A percentile compares a stretch with the other conserved stretches of the same genome.
These are phyloP conservation scores for Amanita subjunquillea DNA, from an alignment of 768 basidiomycete genomes.

Conservation along the genomic window DNA sequence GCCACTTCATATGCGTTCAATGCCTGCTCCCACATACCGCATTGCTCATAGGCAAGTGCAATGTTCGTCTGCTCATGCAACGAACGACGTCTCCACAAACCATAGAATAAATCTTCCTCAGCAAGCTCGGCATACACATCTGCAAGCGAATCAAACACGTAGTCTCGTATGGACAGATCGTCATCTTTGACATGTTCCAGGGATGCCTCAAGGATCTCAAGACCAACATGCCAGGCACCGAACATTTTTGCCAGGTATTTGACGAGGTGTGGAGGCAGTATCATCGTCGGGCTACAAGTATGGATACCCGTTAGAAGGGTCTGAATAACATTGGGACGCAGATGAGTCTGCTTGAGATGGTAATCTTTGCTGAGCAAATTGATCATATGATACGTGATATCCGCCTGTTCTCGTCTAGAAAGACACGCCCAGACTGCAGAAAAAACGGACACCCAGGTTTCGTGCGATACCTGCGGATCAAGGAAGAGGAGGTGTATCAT, in stretches of 20 bases:
- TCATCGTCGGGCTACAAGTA: constrained; percentile 80
- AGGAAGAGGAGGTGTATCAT: constrained; percentile 77
- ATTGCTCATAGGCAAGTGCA: constrained; percentile 86
- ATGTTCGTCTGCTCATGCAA: constrained; percentile 86
- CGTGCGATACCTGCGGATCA: constrained; percentile 68
- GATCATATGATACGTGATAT: constrained; percentile 84
- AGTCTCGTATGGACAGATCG: constrained; percentile 70
- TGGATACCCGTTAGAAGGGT: constrained; percentile 80
- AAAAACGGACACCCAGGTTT: constrained; percentile 84
- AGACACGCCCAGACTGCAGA: constrained; percentile 80
- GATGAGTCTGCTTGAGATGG: constrained; percentile 78
- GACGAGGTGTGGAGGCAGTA: constrained; percentile 86
- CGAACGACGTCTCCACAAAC: constrained; percentile 85
- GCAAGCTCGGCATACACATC: constrained; percentile 93
- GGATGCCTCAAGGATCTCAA: constrained; percentile 80
- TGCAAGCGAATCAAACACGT: constrained; percentile 80
- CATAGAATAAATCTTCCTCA: constrained; percentile 97
- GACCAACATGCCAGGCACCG: constrained; percentile 86
- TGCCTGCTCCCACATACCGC: constrained; percentile 95
- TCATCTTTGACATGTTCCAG: constrained; percentile 74
- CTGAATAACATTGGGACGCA: constrained; percentile 88
- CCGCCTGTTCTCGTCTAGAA: constrained; percentile 76
- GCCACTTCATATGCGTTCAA: constrained; percentile 82
- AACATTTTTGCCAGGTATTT: constrained; percentile 96
- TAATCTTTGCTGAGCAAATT: constrained; percentile 88